Conservation (phyloP, 257 asterid genomes). For the Handroanthus guayacan region DNA sequence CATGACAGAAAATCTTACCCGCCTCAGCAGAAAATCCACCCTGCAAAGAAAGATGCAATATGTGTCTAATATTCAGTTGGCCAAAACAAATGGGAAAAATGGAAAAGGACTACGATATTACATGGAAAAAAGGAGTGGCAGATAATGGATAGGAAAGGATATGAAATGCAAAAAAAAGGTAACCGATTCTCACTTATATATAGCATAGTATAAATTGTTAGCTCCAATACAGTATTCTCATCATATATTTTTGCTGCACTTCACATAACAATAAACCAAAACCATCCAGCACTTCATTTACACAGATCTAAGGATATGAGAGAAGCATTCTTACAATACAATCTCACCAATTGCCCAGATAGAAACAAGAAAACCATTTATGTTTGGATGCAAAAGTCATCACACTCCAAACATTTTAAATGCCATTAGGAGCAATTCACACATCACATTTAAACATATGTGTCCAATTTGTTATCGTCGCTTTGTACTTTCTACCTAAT, state of each 20-base stretch:
- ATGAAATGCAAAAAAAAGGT: neutral
- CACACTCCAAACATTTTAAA: neutral
- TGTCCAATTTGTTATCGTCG: neutral
- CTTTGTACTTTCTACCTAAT: neutral
- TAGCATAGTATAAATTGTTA: neutral
- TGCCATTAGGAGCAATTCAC: no score
- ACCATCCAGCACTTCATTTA: no score
- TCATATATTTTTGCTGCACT: slow-evolving; percentile 11
- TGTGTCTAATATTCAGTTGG: slow-evolving; percentile 22
- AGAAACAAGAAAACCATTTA: neutral
- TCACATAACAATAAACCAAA: slow-evolving; percentile 5
- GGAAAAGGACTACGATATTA: neutral
- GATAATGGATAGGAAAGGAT: neutral
- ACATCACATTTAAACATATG: no score
- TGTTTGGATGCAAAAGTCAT: neutral
- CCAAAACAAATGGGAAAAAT: neutral
- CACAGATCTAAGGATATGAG: no score
- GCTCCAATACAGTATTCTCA: slow-evolving; percentile 6
- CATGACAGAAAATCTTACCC: slow-evolving; percentile 32
- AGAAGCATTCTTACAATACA: neutral
- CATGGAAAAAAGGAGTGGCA: slow-evolving; percentile 7
- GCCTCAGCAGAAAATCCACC: slow-evolving; percentile 36
- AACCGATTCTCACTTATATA: neutral
- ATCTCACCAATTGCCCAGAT: slow-evolving; percentile 10
- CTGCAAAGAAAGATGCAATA: slow-evolving; percentile 34